These are phyloP conservation scores for Powellomyces hirtus DNA, from an alignment of 192 early-diverging fungal species.

Conservation along the genomic window DNA sequence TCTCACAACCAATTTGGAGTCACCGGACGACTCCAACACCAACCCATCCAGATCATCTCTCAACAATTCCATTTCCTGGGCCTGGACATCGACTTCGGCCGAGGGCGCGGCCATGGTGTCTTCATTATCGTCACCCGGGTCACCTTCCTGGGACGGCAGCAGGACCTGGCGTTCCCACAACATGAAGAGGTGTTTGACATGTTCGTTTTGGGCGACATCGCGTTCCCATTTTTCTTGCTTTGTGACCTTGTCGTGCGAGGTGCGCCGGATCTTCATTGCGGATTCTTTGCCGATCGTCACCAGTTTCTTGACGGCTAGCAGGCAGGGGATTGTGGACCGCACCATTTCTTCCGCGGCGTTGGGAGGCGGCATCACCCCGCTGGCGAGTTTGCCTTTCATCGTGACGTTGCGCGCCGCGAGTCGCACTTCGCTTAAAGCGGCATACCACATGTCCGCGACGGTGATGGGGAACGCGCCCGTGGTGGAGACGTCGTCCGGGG, in stretches of 20 bases:
- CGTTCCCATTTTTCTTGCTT: constrained; percentile 40
- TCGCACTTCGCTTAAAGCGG: constrained; percentile 32
- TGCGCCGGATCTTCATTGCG: constrained; percentile 28
- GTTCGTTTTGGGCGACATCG: constrained; percentile 44
- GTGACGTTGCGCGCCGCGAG: constrained; percentile 33
- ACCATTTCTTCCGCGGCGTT: constrained; percentile 45
- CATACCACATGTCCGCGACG: constrained; percentile 29
- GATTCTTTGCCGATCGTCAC: constrained; percentile 40
- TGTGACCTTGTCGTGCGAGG: constrained; percentile 31
- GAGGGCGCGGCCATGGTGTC: constrained; percentile 20
- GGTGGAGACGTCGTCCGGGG: constrained; percentile 9
- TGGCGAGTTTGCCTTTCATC: constrained; percentile 41
- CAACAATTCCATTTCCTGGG: constrained; percentile 28
- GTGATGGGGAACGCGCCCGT: constrained; percentile 32
- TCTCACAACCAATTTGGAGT: constrained; percentile 16
- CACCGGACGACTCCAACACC: constrained; percentile 26
- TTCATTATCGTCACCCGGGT: constrained; percentile 9
- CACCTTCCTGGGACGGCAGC: neutral
- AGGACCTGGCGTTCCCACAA: constrained; percentile 43
- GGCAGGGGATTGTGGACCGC: constrained; percentile 44
- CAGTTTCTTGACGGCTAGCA: constrained; percentile 49
- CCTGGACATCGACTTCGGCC: neutral
- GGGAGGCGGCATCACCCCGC: constrained; percentile 43
- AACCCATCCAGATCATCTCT: constrained; percentile 38
- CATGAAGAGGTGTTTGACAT: constrained; percentile 47